A percentile compares a stretch with the other conserved stretches of the same genome.
phyloP scores from a whole-genome alignment of 2,329 filamentous ascomycete species.

The Pseudogymnoascus verrucosus region DNA sequence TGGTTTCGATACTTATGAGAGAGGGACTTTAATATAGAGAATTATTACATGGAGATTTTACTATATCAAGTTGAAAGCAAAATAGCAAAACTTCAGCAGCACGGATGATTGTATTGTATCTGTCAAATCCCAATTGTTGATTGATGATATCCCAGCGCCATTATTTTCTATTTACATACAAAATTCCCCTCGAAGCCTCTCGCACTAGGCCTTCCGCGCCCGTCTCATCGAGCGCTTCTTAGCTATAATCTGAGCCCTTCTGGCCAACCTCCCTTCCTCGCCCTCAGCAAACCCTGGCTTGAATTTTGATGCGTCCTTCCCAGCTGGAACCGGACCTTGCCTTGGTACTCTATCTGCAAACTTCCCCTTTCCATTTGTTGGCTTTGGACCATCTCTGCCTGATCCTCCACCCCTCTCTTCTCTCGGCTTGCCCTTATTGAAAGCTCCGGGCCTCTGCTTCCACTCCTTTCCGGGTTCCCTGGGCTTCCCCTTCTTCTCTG shows the following conservation, averaged over 20 bases:
- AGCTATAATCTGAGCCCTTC: slow-evolving; percentile 70
- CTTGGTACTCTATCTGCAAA: slow-evolving; percentile 17
- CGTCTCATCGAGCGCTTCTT: slow-evolving; percentile 75
- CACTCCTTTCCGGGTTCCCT: slow-evolving; percentile 11
- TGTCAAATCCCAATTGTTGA: background rate
- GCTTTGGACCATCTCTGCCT: slow-evolving; percentile 15
- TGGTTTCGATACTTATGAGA: background rate
- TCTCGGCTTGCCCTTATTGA: slow-evolving; percentile 9
- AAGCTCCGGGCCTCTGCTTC: slow-evolving; percentile 7
- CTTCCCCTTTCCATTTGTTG: slow-evolving; percentile 10
- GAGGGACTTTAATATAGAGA: background rate
- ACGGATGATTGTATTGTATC: background rate
- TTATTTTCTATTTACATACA: slow-evolving; percentile 8
- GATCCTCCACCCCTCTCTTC: slow-evolving; percentile 9
- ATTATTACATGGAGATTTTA: background rate
- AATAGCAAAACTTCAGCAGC: background rate
- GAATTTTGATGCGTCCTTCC: slow-evolving; percentile 22
- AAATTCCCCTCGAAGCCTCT: background rate
- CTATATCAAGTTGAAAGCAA: background rate
- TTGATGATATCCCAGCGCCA: background rate
- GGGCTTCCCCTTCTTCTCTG: slow-evolving; percentile 13
- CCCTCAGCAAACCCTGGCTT: slow-evolving; percentile 29
- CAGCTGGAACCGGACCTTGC: slow-evolving; percentile 26
- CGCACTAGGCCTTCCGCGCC: slow-evolving; percentile 28
- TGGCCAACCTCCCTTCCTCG: slow-evolving; percentile 48